Base-by-base conservation (phyloP, 768 basidiomycete genomes). In the Harrya chromipes region DNA sequence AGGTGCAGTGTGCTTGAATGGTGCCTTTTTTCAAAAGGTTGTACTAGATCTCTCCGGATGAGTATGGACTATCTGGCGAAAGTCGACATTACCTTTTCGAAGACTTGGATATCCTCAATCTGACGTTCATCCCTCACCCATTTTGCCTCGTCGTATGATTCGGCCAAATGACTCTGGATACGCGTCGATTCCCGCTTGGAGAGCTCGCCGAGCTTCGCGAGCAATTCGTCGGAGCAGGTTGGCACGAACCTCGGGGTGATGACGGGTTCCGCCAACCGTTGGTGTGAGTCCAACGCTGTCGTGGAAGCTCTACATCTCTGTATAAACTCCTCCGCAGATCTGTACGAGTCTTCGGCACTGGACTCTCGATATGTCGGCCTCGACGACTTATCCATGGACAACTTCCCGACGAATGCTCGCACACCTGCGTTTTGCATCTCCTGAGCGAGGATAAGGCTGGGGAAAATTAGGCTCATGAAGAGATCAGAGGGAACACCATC, bases 181-280 rank as follows among this genome's bases (percentile, higher is more conserved):
- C 77, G 74, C 9, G 85, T 63, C n/a, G 68, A 65, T 35, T 73
- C 62, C 27, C 65, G 60, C 21, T 66, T 51, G 0, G 84, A 75
- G 1, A 94, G 67, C 8, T 73, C 63, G 4, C 81, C 84, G 0
- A 95, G 72, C 9, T 81, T 84, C 9, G 54, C 53, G 0, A 94
- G 74, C 26, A 94, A 73, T 38, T 77, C 81, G 43, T 87, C 74
- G 2, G 89, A 86, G 63, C 91, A 94, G 0, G 91, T 91, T 1
- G 93, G 93, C 3, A 94, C 84, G 55, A 94, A 95, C 16, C 93
- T 81, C 0, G 93, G 93, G 0, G 93, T 94, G 47, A 95, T 67
- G 10, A 94, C 88, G 1, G 93, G 93, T 49, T 87, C 79, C 4
- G 93, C 77, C 9, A 90, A 74, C 10, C 76, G 74, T 38, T 64